A percentile compares a stretch with the other conserved stretches of the same genome.
Evolutionary conservation across 2,329 filamentous ascomycete genomes (phyloP).

Genomic region (Nemania serpens): DNA sequence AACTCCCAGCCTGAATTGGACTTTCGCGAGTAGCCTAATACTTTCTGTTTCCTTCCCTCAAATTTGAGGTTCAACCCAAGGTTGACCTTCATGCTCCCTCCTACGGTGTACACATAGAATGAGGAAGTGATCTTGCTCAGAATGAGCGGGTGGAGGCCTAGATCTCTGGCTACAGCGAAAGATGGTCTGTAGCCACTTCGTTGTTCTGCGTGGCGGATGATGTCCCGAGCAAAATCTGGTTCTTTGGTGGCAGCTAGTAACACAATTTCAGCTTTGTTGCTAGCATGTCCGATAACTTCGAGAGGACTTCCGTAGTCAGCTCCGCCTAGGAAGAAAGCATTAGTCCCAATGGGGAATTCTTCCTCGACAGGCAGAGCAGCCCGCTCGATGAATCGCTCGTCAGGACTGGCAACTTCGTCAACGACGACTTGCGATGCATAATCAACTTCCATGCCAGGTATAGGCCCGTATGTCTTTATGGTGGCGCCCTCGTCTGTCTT

Average conservation of each 20-base stretch:
- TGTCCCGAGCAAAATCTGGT: conserved; percentile 76
- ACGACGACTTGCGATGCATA: conserved; percentile 93
- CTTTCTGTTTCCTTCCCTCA: conserved; percentile 92
- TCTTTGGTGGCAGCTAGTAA: conserved; percentile 78
- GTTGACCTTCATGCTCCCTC: conserved; percentile 78
- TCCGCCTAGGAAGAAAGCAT: conserved; percentile 92
- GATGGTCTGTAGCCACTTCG: conserved; percentile 81
- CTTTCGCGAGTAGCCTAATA: conserved; percentile 92
- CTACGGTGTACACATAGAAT: conserved; percentile 79
- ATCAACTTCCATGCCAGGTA: conserved; percentile 83
- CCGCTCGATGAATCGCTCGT: conserved; percentile 90
- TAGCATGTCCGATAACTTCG: conserved; percentile 75
- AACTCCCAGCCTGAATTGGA: conserved; percentile 92
- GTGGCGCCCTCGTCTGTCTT: conserved; percentile 92
- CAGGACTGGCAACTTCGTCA: conserved; percentile 85
- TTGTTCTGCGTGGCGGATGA: conserved; percentile 72
- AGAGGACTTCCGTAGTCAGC: conserved; percentile 90
- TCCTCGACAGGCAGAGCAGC: conserved; percentile 86
- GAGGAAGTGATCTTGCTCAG: conserved; percentile 96
- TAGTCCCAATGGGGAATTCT: conserved; percentile 82
- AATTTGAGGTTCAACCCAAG: conserved; percentile 96
- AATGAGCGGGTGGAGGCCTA: conserved; percentile 82
- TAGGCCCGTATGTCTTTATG: conserved; percentile 87
- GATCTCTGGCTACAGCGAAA: conserved; percentile 81
- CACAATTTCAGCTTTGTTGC: conserved; percentile 77